Evolutionary conservation across 2,329 filamentous ascomycete species (phyloP).

Genomic region (Tolypocladium tropicale): DNA sequence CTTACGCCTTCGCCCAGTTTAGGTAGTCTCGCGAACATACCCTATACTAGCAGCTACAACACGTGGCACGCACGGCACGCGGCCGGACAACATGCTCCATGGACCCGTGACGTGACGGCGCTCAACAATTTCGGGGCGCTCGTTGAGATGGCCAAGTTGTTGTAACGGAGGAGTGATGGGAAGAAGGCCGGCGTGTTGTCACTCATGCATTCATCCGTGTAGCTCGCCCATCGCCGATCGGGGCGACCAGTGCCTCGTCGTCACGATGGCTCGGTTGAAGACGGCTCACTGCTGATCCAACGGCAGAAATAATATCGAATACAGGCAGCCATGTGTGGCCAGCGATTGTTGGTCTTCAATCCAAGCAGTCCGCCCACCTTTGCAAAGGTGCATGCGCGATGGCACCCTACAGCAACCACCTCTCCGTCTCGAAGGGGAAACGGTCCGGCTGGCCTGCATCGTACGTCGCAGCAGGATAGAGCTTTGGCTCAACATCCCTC

Average conservation of each 20-base stretch:
- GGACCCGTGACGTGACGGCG: not conserved
- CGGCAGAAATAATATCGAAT: not conserved
- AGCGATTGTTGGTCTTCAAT: not conserved
- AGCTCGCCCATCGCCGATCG: too few species aligned
- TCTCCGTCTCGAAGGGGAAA: not conserved
- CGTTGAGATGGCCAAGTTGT: not conserved
- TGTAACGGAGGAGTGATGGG: not conserved
- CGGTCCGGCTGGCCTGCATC: not conserved
- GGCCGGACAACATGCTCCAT: not conserved
- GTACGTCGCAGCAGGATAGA: too few species aligned
- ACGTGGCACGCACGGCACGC: not conserved
- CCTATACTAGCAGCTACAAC: not conserved
- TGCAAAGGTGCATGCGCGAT: not conserved
- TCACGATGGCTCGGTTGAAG: not conserved
- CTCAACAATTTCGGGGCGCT: not conserved
- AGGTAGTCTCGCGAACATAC: too few species aligned
- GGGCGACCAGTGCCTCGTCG: too few species aligned
- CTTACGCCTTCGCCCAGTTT: too few species aligned
- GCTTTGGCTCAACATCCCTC: not conserved
- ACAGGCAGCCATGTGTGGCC: not conserved
- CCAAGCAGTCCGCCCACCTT: not conserved
- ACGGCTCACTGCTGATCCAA: not conserved
- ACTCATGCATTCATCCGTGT: too few species aligned
- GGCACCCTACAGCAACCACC: not conserved
- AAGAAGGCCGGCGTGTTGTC: too few species aligned